These are phyloP conservation scores for Athelia sp. DNA, from an alignment of 1,284 basidiomycete species.

Conservation along the genomic window DNA sequence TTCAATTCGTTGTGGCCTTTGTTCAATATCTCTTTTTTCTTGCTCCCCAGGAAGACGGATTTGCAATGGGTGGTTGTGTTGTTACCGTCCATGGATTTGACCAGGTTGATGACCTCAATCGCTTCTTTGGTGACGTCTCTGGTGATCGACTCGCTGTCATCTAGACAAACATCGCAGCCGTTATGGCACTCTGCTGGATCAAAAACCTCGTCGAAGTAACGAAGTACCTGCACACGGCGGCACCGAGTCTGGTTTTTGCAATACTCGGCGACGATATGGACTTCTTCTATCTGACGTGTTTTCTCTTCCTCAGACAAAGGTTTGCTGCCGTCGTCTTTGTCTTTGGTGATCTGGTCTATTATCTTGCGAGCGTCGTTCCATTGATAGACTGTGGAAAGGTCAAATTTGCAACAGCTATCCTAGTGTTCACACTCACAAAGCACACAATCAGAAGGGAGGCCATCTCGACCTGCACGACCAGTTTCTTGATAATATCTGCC, in stretches of 20 bases:
- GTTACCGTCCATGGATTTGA: constrained; percentile 39
- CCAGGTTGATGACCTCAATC: constrained; percentile 43
- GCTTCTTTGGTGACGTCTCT: constrained; percentile 54
- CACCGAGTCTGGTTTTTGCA: constrained; percentile 66
- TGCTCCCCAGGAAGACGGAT: constrained; percentile 61
- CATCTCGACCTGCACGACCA: constrained; percentile 80
- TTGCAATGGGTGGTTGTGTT: constrained; percentile 45
- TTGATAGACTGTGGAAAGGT: constrained; percentile 41
- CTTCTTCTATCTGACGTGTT: constrained; percentile 49
- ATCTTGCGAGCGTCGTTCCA: constrained; percentile 47
- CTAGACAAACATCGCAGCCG: constrained; percentile 54
- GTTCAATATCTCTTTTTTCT: constrained; percentile 40
- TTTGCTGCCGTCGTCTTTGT: constrained; percentile 28
- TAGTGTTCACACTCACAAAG: constrained; percentile 35
- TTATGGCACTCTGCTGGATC: constrained; percentile 33
- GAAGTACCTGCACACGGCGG: constrained; percentile 58
- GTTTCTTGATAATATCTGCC: constrained; percentile 79
- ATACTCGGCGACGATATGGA: constrained; percentile 51
- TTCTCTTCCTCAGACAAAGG: constrained; percentile 47
- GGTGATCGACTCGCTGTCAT: constrained; percentile 26
- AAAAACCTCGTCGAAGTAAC: constrained; percentile 38
- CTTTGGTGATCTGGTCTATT: constrained; percentile 47
- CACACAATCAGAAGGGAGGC: constrained; percentile 57
- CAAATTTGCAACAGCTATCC: constrained; percentile 3
- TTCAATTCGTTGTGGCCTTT: constrained; percentile 44